Percentiles rank a stretch among this genome's conserved stretches.
Evolutionary conservation across 2,329 filamentous ascomycete species (phyloP).

Genomic region (Venturia carpophila): DNA sequence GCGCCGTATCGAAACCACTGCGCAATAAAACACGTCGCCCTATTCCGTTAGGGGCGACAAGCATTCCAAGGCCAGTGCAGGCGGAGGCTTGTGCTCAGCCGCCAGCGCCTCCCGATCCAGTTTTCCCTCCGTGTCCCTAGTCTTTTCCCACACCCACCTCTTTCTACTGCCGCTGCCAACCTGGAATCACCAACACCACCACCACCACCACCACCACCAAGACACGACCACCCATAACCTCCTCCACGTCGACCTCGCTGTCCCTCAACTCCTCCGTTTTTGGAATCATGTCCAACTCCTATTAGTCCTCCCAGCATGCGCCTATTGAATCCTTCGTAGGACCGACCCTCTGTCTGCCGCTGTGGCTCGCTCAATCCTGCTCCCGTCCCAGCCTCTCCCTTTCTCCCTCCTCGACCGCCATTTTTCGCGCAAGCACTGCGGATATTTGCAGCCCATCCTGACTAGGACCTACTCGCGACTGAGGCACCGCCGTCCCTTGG

Average conservation of each 20-base stretch:
- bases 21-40: background rate
- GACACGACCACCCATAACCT: background rate
- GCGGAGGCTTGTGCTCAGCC: too few relatives aligned
- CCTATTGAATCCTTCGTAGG: background rate
- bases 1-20: background rate
- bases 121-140: background rate
- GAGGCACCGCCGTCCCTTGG: background rate
- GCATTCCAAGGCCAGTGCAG: background rate
- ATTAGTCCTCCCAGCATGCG: background rate
- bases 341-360: background rate
- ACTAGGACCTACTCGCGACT: background rate
- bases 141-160: background rate
- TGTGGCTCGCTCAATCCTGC: too few relatives aligned
- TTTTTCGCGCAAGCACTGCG: background rate
- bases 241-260: background rate
- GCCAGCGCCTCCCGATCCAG: too few relatives aligned
- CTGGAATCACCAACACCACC: background rate
- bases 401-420: background rate
- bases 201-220: background rate
- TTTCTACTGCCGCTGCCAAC: background rate
- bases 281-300: background rate
- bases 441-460: background rate
- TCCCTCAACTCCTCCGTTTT: background rate
- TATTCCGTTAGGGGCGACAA: background rate
- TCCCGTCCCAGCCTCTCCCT: background rate